Percentiles rank a stretch among this genome's conserved stretches.
Conservation (phyloP, 495 filamentous ascomycete species). For the Penicillium roqueforti region DNA sequence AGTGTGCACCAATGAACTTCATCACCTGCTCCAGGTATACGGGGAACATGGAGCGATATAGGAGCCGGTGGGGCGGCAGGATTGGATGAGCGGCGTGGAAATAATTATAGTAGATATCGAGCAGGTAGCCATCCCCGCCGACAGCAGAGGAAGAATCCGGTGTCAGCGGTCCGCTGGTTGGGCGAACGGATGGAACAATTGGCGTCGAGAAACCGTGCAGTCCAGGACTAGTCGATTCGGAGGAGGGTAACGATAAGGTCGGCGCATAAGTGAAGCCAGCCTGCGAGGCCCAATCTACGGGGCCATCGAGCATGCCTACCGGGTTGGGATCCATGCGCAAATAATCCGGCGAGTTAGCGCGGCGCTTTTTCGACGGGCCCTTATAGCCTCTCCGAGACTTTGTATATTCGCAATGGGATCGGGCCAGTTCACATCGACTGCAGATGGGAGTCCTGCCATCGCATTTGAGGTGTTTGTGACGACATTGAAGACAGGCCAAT, state of each 20-base stretch:
- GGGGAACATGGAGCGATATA: constrained; percentile 30
- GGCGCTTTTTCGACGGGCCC: constrained; percentile 45
- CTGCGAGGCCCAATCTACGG: constrained; percentile 32
- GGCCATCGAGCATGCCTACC: constrained; percentile 22
- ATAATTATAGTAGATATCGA: constrained; percentile 46
- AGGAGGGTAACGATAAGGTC: constrained; percentile 22
- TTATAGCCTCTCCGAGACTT: constrained; percentile 48
- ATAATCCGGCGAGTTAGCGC: constrained; percentile 38
- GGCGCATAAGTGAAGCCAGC: constrained; percentile 23
- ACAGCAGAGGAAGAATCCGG: constrained; percentile 40
- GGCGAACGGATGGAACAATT: constrained; percentile 16
- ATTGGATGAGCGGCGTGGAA: constrained; percentile 46
- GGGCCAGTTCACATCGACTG: constrained; percentile 35
- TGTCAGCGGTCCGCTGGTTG: constrained; percentile 31
- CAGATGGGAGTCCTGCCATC: constrained; percentile 42
- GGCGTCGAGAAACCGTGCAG: constrained; percentile 19
- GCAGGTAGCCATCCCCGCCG: constrained; percentile 38
- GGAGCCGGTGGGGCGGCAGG: constrained; percentile 34
- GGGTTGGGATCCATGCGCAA: constrained; percentile 19
- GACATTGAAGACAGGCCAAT: constrained; percentile 54
- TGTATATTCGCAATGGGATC: constrained; percentile 40
- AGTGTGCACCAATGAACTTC: constrained; percentile 46
- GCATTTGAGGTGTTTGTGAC: constrained; percentile 57
- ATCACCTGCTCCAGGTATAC: constrained; percentile 43
- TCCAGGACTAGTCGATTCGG: constrained; percentile 25